Evolutionary conservation across 441 rosid species (phyloP).

Genomic region (Caryocar brasiliense): DNA sequence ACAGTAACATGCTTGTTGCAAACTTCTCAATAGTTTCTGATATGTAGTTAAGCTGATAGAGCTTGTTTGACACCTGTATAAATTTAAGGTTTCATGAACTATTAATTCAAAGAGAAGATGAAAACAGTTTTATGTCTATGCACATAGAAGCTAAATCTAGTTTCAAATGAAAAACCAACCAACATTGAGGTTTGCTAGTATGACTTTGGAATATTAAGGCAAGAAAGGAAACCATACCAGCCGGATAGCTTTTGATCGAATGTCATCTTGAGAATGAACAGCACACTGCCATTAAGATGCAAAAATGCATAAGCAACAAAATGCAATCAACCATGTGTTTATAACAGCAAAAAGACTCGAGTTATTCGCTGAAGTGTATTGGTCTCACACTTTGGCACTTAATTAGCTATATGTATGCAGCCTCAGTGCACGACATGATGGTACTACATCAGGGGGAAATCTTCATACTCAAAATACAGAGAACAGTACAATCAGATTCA

Average conservation of each 20-base stretch:
- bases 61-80: conserved; percentile 93
- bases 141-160: background rate
- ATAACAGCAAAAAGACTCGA: conserved; percentile 1
- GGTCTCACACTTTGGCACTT: too few relatives aligned
- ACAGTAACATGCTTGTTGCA: conserved; percentile 72
- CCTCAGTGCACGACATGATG: too few relatives aligned
- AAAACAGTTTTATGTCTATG: background rate
- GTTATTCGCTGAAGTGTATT: too few relatives aligned
- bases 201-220: background rate
- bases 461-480: too few relatives aligned
- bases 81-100: conserved; percentile 8
- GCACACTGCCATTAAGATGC: conserved; percentile 70
- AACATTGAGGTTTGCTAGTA: background rate
- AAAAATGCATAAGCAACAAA: conserved; percentile 18
- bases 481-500: too few relatives aligned
- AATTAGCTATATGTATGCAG: too few relatives aligned
- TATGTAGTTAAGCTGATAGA: conserved; percentile 69
- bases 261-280: conserved; percentile 87
- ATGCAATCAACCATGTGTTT: too few relatives aligned
- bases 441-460: too few relatives aligned
- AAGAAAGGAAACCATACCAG: conserved; percentile 47
- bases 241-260: conserved; percentile 91
- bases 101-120: conserved; percentile 7
- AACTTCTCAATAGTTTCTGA: conserved; percentile 77
- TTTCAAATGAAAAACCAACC: background rate